phyloP scores from a whole-genome alignment of 495 filamentous ascomycete genomes.

The Daldinia bambusicola region DNA sequence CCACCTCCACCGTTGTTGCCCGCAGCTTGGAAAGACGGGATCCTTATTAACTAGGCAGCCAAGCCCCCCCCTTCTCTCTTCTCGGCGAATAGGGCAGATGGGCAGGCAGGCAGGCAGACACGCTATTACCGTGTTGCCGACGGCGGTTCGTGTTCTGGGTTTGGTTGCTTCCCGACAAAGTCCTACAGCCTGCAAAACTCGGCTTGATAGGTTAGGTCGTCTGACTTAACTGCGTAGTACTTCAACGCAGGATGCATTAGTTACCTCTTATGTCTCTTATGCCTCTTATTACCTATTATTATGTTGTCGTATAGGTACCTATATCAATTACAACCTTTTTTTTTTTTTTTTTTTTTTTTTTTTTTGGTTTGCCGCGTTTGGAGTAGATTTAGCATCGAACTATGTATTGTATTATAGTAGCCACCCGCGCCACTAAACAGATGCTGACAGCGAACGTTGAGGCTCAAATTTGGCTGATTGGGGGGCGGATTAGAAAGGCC shows the following conservation, averaged over 20 bases:
- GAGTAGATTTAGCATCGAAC: no score
- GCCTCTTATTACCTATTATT: no score
- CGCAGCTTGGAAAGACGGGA: background rate
- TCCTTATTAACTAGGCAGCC: background rate
- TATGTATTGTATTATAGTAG: no score
- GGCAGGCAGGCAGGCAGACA: background rate
- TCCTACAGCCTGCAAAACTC: background rate
- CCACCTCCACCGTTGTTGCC: background rate
- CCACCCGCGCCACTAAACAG: background rate
- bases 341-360: no score
- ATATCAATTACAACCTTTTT: no score
- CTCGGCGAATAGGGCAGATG: background rate
- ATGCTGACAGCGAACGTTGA: background rate
- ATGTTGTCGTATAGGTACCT: no score
- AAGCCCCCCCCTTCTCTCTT: background rate
- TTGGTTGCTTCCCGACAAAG: background rate
- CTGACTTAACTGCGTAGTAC: no score
- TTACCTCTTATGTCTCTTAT: no score
- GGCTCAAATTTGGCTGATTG: constrained; percentile 2
- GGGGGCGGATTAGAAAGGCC: background rate
- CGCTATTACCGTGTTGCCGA: background rate
- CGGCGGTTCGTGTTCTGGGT: background rate
- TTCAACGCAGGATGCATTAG: no score
- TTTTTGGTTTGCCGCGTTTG: no score
- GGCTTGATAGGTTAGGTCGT: no score